These are phyloP conservation scores for Saccharomycopsis guyanensis DNA, from an alignment of 805 yeast species.

Conservation along the genomic window DNA sequence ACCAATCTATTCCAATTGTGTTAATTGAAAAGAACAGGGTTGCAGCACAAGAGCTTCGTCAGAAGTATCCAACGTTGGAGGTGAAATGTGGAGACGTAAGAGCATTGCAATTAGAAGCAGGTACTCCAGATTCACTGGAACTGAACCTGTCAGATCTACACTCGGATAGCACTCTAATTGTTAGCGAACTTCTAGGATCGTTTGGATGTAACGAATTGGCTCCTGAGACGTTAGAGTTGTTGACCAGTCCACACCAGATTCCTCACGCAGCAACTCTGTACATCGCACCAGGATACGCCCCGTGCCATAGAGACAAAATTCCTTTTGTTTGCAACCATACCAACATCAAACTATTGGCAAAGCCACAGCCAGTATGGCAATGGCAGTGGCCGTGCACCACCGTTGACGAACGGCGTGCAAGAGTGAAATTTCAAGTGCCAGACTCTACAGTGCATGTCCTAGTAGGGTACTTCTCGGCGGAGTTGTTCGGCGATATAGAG, in stretches of 20 bases:
- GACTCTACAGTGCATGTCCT: not conserved
- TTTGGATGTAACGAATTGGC: constrained; percentile 88
- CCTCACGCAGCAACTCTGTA: constrained; percentile 54
- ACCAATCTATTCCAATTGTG: constrained; percentile 46
- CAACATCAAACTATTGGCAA: too few relatives aligned
- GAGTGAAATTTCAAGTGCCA: not conserved
- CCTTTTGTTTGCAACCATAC: not conserved
- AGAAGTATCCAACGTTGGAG: constrained; percentile 49
- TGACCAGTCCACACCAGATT: constrained; percentile 30
- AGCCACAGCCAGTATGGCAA: not conserved
- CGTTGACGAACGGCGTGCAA: not conserved
- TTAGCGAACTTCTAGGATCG: constrained; percentile 82
- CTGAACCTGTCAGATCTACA: too few relatives aligned
- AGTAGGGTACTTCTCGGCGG: not conserved
- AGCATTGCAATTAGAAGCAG: too few relatives aligned
- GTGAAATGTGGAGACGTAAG: constrained; percentile 51
- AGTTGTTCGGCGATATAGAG: not conserved
- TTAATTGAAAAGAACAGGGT: constrained; percentile 66
- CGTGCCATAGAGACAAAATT: constrained; percentile 26
- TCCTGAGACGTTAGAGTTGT: constrained; percentile 61
- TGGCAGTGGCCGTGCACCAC: not conserved
- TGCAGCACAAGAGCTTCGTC: constrained; percentile 44
- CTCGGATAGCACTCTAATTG: too few relatives aligned
- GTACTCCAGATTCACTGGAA: too few relatives aligned
- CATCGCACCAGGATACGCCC: constrained; percentile 61